These are phyloP conservation scores for Helotiales sp. DNA, from an alignment of 2,329 filamentous ascomycete genomes.

Conservation along the genomic window DNA sequence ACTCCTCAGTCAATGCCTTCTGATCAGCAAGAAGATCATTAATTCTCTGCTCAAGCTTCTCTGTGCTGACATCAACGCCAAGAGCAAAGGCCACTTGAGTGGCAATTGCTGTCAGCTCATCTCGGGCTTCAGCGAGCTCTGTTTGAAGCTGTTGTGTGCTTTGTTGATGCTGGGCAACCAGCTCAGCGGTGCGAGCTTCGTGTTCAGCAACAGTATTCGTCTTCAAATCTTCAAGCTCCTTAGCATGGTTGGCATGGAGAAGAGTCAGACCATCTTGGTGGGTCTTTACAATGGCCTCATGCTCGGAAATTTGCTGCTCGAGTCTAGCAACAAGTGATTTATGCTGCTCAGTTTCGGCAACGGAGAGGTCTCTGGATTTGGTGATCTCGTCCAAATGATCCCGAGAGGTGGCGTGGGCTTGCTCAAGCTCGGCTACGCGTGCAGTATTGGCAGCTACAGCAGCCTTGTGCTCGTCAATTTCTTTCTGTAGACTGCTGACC, in stretches of 20 bases:
- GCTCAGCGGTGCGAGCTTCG: slow-evolving; percentile 55
- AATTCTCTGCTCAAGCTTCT: slow-evolving; percentile 65
- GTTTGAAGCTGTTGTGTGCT: slow-evolving; percentile 56
- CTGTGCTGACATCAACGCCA: slow-evolving; percentile 64
- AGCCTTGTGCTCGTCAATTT: slow-evolving; percentile 80
- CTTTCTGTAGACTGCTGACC: slow-evolving; percentile 62
- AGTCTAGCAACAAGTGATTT: slow-evolving; percentile 51
- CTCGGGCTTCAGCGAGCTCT: slow-evolving; percentile 64
- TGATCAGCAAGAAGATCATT: slow-evolving; percentile 57
- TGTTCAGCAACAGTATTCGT: slow-evolving; percentile 53
- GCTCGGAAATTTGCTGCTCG: slow-evolving; percentile 58
- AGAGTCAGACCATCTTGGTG: slow-evolving; percentile 53
- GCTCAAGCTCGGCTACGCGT: slow-evolving; percentile 73
- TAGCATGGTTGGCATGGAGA: slow-evolving; percentile 50
- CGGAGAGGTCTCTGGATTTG: slow-evolving; percentile 52
- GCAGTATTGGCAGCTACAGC: slow-evolving; percentile 67
- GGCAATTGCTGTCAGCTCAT: slow-evolving; percentile 65
- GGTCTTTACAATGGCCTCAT: slow-evolving; percentile 57
- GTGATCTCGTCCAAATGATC: slow-evolving; percentile 67
- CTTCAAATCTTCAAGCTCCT: slow-evolving; percentile 50
- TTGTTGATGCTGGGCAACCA: slow-evolving; percentile 62
- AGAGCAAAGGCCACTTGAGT: slow-evolving; percentile 61
- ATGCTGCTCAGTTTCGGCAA: slow-evolving; percentile 43
- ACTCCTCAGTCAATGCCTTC: slow-evolving; percentile 58
- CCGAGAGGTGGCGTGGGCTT: slow-evolving; percentile 65